phyloP scores from a whole-genome alignment of 768 basidiomycete species.

The Panus rudis region DNA sequence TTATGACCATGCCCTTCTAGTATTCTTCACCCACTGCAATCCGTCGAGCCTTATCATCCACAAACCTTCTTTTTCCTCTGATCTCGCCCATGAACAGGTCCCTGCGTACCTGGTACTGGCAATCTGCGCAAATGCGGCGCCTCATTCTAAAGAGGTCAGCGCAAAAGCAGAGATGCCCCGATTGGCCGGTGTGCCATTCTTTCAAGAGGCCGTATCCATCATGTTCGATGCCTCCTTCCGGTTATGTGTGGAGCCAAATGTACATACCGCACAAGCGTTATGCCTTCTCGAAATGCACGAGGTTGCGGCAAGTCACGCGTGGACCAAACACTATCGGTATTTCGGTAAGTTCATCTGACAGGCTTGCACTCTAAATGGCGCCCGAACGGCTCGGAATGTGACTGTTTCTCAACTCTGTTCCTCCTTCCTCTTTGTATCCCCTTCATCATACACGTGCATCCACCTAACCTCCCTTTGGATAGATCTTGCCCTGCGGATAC shows the following conservation, averaged over 20 bases:
- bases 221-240: conserved; percentile 70
- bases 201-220: conserved; percentile 52
- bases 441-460: not conserved
- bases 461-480: conserved; percentile 10
- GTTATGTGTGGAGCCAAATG: conserved; percentile 52
- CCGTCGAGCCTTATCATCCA: conserved; percentile 73
- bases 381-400: too few species aligned
- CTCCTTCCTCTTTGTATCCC: too few species aligned
- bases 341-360: conserved; percentile 35
- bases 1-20: conserved; percentile 27
- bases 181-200: conserved; percentile 31
- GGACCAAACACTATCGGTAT: conserved; percentile 30
- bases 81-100: conserved; percentile 58
- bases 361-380: too few species aligned
- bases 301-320: conserved; percentile 23
- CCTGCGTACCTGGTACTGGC: conserved; percentile 68
- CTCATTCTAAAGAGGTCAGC: conserved; percentile 60
- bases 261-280: conserved; percentile 71
- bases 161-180: conserved; percentile 44
- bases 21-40: conserved; percentile 79
- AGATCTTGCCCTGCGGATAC: conserved; percentile 62
- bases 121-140: conserved; percentile 73
- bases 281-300: conserved; percentile 65
- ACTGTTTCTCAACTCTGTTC: not conserved
- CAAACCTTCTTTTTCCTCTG: conserved; percentile 66